These are phyloP conservation scores for Tetrahymena elliotti DNA, from an alignment of 73 alveolate species.

Conservation along the genomic window DNA sequence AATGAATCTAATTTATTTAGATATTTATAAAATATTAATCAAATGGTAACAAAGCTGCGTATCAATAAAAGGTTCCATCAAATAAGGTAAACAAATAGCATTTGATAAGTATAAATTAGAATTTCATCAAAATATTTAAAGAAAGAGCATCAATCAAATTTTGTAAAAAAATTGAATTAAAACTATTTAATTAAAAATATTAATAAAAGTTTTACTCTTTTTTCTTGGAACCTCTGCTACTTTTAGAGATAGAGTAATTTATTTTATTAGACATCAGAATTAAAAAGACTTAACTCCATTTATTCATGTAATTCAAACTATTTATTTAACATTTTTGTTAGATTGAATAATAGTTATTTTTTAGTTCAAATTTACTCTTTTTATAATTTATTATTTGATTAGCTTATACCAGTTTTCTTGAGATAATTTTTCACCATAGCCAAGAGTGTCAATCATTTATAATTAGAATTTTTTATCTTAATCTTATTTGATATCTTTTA, in stretches of 20 bases:
- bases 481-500: not conserved
- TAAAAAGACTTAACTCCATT: not conserved
- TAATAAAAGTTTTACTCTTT: no score
- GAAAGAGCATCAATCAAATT: no score
- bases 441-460: not conserved
- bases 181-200: no score
- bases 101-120: no score
- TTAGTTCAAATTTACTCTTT: not conserved
- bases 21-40: no score
- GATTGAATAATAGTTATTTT: not conserved
- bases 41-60: no score
- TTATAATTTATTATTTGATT: not conserved
- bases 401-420: not conserved
- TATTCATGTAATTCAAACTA: not conserved
- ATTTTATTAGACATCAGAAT: not conserved
- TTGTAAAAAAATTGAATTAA: no score
- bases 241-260: not conserved
- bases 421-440: not conserved
- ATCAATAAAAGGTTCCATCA: not conserved
- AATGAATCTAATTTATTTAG: not conserved
- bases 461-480: not conserved
- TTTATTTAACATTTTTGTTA: not conserved
- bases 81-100: not conserved
- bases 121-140: no score
- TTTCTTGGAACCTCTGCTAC: not conserved